These are phyloP conservation scores for Sporothrix sp. DNA, from an alignment of 2,329 filamentous ascomycete genomes.

Conservation along the genomic window DNA sequence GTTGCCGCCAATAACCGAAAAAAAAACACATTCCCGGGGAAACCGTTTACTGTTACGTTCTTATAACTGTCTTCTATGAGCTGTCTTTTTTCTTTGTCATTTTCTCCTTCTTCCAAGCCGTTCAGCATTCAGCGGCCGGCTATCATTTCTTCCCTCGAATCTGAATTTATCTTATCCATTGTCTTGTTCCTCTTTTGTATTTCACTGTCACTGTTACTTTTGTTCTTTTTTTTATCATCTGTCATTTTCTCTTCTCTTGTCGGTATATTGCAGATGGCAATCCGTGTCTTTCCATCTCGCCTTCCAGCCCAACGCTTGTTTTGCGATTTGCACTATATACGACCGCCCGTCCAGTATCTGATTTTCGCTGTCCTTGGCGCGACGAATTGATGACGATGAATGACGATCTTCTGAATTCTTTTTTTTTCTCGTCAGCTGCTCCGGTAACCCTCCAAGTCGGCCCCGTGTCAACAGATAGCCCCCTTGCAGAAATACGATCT, in stretches of 20 bases:
- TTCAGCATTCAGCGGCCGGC: not conserved
- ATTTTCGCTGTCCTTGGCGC: conserved; percentile 4
- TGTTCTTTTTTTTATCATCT: not conserved
- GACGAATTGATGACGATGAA: conserved; percentile 11
- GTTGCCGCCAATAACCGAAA: not conserved
- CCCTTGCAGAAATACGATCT: too few relatives aligned
- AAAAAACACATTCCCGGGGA: conserved; percentile 1
- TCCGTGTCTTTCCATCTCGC: not conserved
- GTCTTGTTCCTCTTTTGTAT: not conserved
- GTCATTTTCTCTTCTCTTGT: not conserved
- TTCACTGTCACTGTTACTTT: not conserved
- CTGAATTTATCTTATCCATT: conserved; percentile 7
- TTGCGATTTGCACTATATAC: conserved; percentile 7
- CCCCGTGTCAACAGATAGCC: too few relatives aligned
- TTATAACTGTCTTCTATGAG: conserved; percentile 2
- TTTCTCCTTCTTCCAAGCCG: not conserved
- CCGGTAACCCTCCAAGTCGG: too few relatives aligned
- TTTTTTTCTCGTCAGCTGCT: not conserved
- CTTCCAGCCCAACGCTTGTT: not conserved
- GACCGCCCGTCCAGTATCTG: conserved; percentile 1
- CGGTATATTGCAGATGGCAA: not conserved
- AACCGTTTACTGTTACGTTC: conserved; percentile 1
- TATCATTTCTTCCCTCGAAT: conserved; percentile 3
- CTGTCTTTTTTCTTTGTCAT: not conserved
- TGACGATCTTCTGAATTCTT: conserved; percentile 11